A percentile compares a stretch with the other conserved stretches of the same genome.
These are phyloP conservation scores for Malbranchea zuffiana DNA, from an alignment of 2,329 filamentous ascomycete species.

Conservation along the genomic window DNA sequence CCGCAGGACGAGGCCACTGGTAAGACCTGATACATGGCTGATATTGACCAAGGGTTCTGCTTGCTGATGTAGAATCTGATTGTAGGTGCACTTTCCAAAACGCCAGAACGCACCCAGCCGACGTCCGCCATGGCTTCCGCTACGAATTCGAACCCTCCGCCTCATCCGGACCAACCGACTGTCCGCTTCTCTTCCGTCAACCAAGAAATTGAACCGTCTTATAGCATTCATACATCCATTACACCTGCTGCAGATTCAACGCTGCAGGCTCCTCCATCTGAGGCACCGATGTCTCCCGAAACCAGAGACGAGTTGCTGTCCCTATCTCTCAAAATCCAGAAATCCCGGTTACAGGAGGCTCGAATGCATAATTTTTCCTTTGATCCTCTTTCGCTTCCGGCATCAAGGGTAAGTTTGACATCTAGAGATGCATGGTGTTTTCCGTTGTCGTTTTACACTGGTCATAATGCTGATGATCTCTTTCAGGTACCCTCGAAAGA, in stretches of 20 bases:
- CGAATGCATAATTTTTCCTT: slow-evolving; percentile 80
- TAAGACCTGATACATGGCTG: too few relatives aligned
- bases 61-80: too few relatives aligned
- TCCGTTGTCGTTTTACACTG: background rate
- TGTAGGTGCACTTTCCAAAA: too few relatives aligned
- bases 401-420: slow-evolving; percentile 31
- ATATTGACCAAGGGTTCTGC: too few relatives aligned
- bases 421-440: background rate
- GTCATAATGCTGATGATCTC: slow-evolving; percentile 7
- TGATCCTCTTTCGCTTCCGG: slow-evolving; percentile 78
- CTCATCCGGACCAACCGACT: slow-evolving; percentile 26
- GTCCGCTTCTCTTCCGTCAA: slow-evolving; percentile 64
- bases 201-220: slow-evolving; percentile 54
- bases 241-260: slow-evolving; percentile 15
- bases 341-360: slow-evolving; percentile 65
- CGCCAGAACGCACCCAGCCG: too few relatives aligned
- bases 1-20: too few relatives aligned
- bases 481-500: slow-evolving; percentile 40
- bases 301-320: slow-evolving; percentile 56
- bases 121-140: slow-evolving; percentile 9
- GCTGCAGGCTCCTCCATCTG: slow-evolving; percentile 15
- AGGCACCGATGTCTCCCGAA: slow-evolving; percentile 22
- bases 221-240: slow-evolving; percentile 23
- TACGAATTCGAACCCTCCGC: background rate
- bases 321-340: slow-evolving; percentile 61